A percentile compares a stretch with the other conserved stretches of the same genome.
These are phyloP conservation scores for Calonectria fujianensis DNA, from an alignment of 2,329 filamentous ascomycete species.

Conservation along the genomic window DNA sequence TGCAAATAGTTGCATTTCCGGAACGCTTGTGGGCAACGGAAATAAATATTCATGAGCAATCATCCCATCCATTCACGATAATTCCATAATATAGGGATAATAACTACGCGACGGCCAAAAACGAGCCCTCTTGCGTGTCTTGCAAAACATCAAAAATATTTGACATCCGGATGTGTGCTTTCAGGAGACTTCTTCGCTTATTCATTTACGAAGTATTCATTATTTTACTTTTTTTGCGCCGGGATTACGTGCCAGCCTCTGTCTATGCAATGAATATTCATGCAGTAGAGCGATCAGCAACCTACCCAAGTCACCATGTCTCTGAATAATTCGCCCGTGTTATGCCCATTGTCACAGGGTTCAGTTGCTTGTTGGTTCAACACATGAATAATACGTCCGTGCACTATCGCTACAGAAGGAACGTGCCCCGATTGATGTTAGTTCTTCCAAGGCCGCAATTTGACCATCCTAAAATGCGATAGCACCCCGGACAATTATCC, in stretches of 20 bases:
- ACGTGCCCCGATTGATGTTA: constrained; percentile 1
- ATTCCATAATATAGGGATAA: neutral
- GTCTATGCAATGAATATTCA: neutral
- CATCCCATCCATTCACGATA: no score
- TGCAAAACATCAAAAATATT: neutral
- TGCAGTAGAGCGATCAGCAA: neutral
- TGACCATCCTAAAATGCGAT: constrained; percentile 1
- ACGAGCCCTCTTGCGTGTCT: no score
- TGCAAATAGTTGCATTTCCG: constrained; percentile 31
- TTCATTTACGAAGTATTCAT: constrained; percentile 12
- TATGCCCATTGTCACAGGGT: neutral
- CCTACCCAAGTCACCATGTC: neutral
- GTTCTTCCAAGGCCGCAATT: neutral
- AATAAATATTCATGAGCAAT: neutral
- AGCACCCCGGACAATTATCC: neutral
- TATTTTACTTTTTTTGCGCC: neutral
- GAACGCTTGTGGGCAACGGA: constrained; percentile 25
- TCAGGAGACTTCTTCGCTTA: neutral
- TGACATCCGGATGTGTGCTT: neutral
- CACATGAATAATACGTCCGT: neutral
- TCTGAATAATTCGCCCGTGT: neutral
- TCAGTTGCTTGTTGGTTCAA: neutral
- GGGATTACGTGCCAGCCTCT: neutral
- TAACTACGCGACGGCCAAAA: neutral
- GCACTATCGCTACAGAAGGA: constrained; percentile 1